Percentiles rank a stretch among this genome's conserved stretches.
These are phyloP conservation scores for Sphaerulina vaccinii DNA, from an alignment of 2,329 filamentous ascomycete genomes.

Conservation along the genomic window DNA sequence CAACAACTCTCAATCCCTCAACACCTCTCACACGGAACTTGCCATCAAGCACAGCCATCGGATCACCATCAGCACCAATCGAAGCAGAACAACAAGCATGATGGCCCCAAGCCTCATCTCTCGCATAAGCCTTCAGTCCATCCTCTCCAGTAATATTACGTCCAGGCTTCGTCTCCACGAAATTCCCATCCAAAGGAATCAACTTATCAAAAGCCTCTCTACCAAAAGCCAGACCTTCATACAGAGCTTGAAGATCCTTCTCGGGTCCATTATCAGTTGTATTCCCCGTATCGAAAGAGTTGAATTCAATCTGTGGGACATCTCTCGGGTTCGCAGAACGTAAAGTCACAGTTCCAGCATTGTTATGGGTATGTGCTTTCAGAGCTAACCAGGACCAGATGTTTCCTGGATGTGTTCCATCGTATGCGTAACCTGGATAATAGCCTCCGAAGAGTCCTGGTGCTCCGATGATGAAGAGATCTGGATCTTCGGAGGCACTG, in stretches of 20 bases:
- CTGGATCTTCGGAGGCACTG: conserved; percentile 46
- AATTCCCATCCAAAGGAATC: conserved; percentile 45
- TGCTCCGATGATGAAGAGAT: conserved; percentile 56
- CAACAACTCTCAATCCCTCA: conserved; percentile 58
- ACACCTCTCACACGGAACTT: conserved; percentile 59
- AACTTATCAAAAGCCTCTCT: conserved; percentile 40
- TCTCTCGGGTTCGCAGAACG: conserved; percentile 63
- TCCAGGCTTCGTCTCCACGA: conserved; percentile 46
- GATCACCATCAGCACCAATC: conserved; percentile 56
- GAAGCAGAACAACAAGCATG: conserved; percentile 57
- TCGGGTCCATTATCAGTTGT: conserved; percentile 32
- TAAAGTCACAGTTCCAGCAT: conserved; percentile 60
- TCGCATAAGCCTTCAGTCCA: conserved; percentile 50
- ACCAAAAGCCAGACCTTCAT: conserved; percentile 56
- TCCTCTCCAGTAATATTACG: conserved; percentile 44
- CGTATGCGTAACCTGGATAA: conserved; percentile 54
- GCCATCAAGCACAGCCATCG: conserved; percentile 56
- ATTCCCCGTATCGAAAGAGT: conserved; percentile 55
- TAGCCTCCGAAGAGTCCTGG: conserved; percentile 57
- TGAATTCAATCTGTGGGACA: conserved; percentile 61
- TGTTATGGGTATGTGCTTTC: conserved; percentile 64
- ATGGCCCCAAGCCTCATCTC: conserved; percentile 56
- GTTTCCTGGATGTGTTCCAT: conserved; percentile 45
- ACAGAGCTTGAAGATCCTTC: conserved; percentile 51
- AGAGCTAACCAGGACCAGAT: conserved; percentile 55